A percentile compares a stretch with the other conserved stretches of the same genome.
These are phyloP conservation scores for Colletotrichum phormii DNA, from an alignment of 2,329 filamentous ascomycete species.

Conservation along the genomic window DNA sequence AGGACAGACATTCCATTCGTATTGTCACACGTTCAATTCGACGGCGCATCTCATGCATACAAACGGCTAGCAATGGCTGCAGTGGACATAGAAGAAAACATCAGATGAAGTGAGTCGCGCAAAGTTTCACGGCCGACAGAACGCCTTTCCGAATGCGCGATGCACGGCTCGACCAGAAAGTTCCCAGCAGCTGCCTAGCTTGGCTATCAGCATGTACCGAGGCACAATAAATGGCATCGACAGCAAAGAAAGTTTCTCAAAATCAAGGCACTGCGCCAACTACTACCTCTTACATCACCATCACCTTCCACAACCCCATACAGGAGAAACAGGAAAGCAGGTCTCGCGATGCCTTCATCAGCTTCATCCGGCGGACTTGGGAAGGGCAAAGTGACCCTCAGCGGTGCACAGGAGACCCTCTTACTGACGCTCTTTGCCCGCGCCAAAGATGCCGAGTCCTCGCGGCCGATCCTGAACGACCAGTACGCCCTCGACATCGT, in stretches of 20 bases:
- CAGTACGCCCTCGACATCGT: constrained; percentile 30
- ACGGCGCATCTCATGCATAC: neutral
- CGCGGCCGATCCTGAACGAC: constrained; percentile 33
- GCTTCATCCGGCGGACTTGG: neutral
- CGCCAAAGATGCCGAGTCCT: constrained; percentile 29
- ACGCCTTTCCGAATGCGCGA: neutral
- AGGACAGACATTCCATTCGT: neutral
- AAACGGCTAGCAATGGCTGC: neutral
- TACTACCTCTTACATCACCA: neutral
- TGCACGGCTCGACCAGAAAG: neutral
- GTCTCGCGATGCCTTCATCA: neutral
- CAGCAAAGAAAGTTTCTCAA: neutral
- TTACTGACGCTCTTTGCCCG: constrained; percentile 35
- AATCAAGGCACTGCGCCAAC: neutral
- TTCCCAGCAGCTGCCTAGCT: neutral
- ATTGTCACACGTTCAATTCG: neutral
- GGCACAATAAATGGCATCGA: neutral
- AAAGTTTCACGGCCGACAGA: neutral
- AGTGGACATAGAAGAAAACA: neutral
- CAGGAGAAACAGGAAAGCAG: neutral
- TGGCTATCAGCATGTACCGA: neutral
- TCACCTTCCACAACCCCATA: too few species aligned
- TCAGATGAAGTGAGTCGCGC: constrained; percentile 5
- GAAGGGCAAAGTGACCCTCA: constrained; percentile 30
- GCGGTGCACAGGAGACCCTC: constrained; percentile 36